Percentiles rank a stretch among this genome's conserved stretches.
phyloP scores from a whole-genome alignment of 1,139 yeast genomes.

The Protomyces macrosporus region DNA sequence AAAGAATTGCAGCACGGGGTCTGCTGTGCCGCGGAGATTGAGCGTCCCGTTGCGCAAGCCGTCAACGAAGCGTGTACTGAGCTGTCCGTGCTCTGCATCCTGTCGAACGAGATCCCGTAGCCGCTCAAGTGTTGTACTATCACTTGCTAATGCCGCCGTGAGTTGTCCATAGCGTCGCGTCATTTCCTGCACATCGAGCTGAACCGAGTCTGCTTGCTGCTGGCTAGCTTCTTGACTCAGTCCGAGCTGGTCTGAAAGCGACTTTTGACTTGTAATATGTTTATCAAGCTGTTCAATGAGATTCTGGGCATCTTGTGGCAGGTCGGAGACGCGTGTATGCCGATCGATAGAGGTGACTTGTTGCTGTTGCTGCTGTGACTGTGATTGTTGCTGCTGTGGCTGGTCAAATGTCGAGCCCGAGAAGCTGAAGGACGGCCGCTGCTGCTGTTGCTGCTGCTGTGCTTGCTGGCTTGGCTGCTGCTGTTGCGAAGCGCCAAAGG shows the following conservation, averaged over 20 bases:
- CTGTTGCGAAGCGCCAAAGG: not conserved
- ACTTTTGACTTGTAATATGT: conserved; percentile 76
- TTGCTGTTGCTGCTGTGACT: conserved; percentile 16
- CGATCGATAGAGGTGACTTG: conserved; percentile 52
- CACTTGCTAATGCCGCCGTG: conserved; percentile 64
- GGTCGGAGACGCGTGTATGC: conserved; percentile 79
- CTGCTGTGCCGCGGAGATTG: conserved; percentile 50
- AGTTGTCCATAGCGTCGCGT: conserved; percentile 59
- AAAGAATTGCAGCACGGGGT: conserved; percentile 52
- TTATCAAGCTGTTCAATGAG: conserved; percentile 77
- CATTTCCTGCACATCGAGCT: conserved; percentile 74
- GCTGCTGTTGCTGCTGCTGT: conserved; percentile 3
- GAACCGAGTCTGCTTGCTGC: conserved; percentile 69
- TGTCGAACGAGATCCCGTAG: conserved; percentile 40
- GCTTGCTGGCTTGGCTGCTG: conserved; percentile 1
- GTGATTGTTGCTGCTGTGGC: conserved; percentile 27
- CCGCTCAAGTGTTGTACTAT: conserved; percentile 45
- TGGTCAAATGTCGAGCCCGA: not conserved
- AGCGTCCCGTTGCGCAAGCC: conserved; percentile 67
- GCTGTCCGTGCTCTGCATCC: conserved; percentile 51
- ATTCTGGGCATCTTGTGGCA: conserved; percentile 68
- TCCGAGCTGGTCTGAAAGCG: conserved; percentile 71
- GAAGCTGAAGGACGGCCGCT: not conserved
- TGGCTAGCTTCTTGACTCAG: conserved; percentile 61
- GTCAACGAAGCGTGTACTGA: conserved; percentile 59